Base-by-base conservation (phyloP, 2,329 filamentous ascomycete species). In the Ilyonectria robusta region DNA sequence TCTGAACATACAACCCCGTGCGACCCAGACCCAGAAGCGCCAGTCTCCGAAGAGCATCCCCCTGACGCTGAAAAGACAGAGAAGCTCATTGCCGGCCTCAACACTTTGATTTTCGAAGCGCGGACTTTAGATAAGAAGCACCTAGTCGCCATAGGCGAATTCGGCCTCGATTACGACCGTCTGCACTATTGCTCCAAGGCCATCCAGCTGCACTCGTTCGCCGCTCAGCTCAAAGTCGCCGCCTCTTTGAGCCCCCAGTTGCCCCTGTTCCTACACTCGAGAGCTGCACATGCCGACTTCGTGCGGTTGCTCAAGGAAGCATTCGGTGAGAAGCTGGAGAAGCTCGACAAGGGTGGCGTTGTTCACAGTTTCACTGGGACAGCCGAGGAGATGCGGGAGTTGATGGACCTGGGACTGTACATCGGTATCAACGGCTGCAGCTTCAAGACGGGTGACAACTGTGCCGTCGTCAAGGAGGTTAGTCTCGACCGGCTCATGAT, bases 391-490 rank as follows among this genome's bases (percentile, higher is more conserved):
- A 95, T 97, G 92, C 83, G 87, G 62, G 89, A 93, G 71, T 83
- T 98, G 62, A 90, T 97, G 74, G 90, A 89, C 2, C 80, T 97
- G 51, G 95, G 95, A 0, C 88, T 98, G 60, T 92, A 97, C 81
- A 91, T 99, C 67, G 95, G 96, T n/a, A 89, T 98, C 67, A 99
- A 99, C 78, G 96, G 96, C 5, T 99, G 96, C 81, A 97, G 93
- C 76, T 89, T 99, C 85, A 99, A 98, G 86, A 98, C 94, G 6
- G 91, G 88, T 11, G 94, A 97, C 78, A 99, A 98, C 75, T 89
- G 97, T 46, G 91, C 88, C 15, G 95, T 98, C 3, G 94, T 98
- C 11, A 90, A 87, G 69, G 88, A 92, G 67, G 90, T 98, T 44
- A 92, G 91, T 11, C 83, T 99, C 11, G 90, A 95, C 62, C 84